Base-by-base conservation (phyloP, 768 basidiomycete species). In the Termitomyces sp. region DNA sequence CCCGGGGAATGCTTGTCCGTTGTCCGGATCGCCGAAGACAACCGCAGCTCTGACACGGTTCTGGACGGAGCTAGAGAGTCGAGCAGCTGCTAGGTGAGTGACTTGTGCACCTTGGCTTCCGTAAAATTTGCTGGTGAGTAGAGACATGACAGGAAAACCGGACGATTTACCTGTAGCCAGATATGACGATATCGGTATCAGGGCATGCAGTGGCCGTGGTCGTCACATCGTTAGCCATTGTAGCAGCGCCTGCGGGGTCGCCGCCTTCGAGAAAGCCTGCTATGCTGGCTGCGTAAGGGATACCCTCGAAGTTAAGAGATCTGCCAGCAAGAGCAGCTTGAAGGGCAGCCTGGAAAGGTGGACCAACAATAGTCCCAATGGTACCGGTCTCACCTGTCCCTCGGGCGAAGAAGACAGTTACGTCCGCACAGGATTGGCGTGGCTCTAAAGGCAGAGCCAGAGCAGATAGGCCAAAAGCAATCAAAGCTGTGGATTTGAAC, bases 241-340 rank as follows among this genome's bases (percentile, higher is more conserved):
- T 74, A 20, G 61, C 58, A 0, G 73, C 70, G 18, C 73, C 75
- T 4, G 61, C 60, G 0, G 62, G 68, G 55, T 75, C 71, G 26
- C 76, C 76, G 1, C 76, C 75, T 31, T 66, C 70, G 28, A 75
- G 57, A 64, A 74, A 77, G 3, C 76, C 74, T 18, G 63, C 64
- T 24, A 75, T 61, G 26, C 54, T 63, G 1, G 76, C 75, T 0
- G 75, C 61, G 37, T 77, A 77, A 51, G 70, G 53, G 22, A 77
- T 70, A 15, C 75, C 75, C 10, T 65, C 61, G 55, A 77, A 76
- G 18, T 62, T 69, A n/a, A 76, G 63, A 0, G 70, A 63, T 58
- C 63, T 67, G 1, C 66, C 60, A 1, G 65, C 70, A 10, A 76
- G 56, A 0, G 70, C 69, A 6, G 56, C 51, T 45, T 60, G 57